Evolutionary conservation across 1,284 basidiomycete genomes (phyloP), one percentile per base, ranked within the genome.

Genomic region (Puccinia triticina): DNA sequence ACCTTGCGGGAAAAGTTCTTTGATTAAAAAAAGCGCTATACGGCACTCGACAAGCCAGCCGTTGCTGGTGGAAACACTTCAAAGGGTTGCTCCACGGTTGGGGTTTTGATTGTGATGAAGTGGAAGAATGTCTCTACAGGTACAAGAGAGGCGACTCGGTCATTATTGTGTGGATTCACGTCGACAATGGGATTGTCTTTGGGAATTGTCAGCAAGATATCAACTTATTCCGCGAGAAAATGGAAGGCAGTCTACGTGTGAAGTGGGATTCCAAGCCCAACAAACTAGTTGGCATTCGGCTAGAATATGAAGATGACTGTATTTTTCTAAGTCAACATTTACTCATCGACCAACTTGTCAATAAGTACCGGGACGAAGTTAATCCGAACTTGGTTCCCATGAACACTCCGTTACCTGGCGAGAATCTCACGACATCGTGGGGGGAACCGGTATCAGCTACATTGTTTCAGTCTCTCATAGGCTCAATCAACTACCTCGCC

Each of bases 1-100:
- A 71, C 18, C 67, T 71, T 34, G 11, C 23, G 4, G 40, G 40
- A 2, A 71, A 71, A 71, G 16, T 43, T 3, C 67, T 71, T 21
- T 2, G 23, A 40, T 23, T 71, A 2, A 71, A 71, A 26, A 71
- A 71, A 23, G 67, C 67, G 5, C 34, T 71, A 23, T 71, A 71
- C 34, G 67, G 67, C 3, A 71, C 43, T 18, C 29, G 34, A 26
- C 67, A 71, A 26, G 67, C 67, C 29, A 40, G 67, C 26, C 34
- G 29, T 4, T 71, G 67, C n/a, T 71, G 67, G 67, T 71, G 67
- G 67, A 71, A 71, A 48, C 37, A 32, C 34, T 64, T 64, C 34
- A 64, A 64, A 29, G 5, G 16, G 2, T 34, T 71, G 2, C 43
- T 71, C 21, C 26, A 48, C 14, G 16, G 14, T 4, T 71, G 34